Evolutionary conservation across 164 flowering plant genomes (phyloP), one percentile per base, ranked within the genome.

Genomic region (Nymphaea colorata): DNA sequence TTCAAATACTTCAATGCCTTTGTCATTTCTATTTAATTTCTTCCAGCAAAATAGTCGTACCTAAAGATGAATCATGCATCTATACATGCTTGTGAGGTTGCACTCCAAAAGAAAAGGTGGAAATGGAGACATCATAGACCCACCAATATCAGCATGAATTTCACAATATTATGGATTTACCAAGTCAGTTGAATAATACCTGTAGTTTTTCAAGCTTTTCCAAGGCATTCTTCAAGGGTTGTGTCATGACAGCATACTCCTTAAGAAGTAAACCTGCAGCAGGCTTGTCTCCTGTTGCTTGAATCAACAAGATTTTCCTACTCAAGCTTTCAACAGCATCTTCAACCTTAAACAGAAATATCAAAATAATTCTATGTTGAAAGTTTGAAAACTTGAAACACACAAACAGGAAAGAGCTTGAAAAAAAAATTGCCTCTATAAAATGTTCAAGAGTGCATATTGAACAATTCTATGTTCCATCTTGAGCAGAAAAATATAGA

Each of bases 281-380:
- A 51, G 68, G 69, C 79, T 90, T 93, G 79, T 90, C 91, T 60
- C 98, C 98, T 76, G 73, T 82, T 63, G 96, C 97, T 64, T 93
- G 98, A 74, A 86, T 83, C 12, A 94, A 90, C 44, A 93, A 85
- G 76, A 93, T 93, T 77, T 85, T 86, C 73, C 84, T 81, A 67
- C 97, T 85, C 68, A 93, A 68, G 78, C 94, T 80, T 75, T 89
- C 91, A 59, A 89, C 94, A 45, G 84, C 96, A 66, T 44, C 87
- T 81, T 85, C 92, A 75, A 93, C 86, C 98, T 93, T 75, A 59
- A 42, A 61, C 69, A 45, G 59, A 7, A 36, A 73, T 64, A 69
- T n/a, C 45, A 70, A 45, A 55, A 4, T 36, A 44, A 25, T 45
- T 45, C 5, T 2, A 45, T 0, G 53, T 25, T 25, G 36, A 67